Evolutionary conservation across 1,284 basidiomycete genomes (phyloP), one percentile per base, ranked within the genome.

Genomic region (Leucoagaricus sp.): DNA sequence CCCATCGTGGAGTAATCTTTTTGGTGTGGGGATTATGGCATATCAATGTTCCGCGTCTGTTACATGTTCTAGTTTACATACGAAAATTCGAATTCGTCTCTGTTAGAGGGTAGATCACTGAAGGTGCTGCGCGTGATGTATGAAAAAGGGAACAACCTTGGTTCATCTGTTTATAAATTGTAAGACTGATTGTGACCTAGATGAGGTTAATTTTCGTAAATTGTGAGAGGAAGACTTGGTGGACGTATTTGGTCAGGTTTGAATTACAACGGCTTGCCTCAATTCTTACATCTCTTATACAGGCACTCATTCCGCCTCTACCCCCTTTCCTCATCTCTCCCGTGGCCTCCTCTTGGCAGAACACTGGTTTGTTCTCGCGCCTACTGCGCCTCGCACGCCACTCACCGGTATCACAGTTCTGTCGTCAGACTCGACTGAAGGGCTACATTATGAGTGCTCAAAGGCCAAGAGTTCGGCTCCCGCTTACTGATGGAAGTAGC

Each of bases 381-480:
- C 9, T 46, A 33, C 8, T 25, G n/a, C 6, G 47, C 29, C 40
- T 8, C n/a, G 28, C 34, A 40, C 42, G 31, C 41, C 40, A 36
- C 40, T 55, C 54, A 49, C 25, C 2, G 17, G 38, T 26, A 25
- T 28, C 31, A 13, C 31, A 49, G 47, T 45, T 55, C 47, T 49
- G 47, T 49, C 38, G 17, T 23, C n/a, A 21, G 4, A 28, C 40
- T 29, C 34, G 17, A 23, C 10, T 26, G 15, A 23, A 19, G 29
- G n/a, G n/a, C n/a, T n/a, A 46, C 34, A 13, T 57, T 51, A 72
- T 69, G 68, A 68, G 61, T 58, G 58, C 63, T n/a, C 67, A 67
- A 36, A 71, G 62, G 60, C 63, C 73, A 58, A 68, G 70, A 38
- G 61, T 74, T 50, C 72, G 70, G 53, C 60, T 73, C 49, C 67